A percentile compares a stretch with the other conserved stretches of the same genome.
Conservation (phyloP, 2,329 filamentous ascomycete species). For the Nannizziopsis arthrosporioides region DNA sequence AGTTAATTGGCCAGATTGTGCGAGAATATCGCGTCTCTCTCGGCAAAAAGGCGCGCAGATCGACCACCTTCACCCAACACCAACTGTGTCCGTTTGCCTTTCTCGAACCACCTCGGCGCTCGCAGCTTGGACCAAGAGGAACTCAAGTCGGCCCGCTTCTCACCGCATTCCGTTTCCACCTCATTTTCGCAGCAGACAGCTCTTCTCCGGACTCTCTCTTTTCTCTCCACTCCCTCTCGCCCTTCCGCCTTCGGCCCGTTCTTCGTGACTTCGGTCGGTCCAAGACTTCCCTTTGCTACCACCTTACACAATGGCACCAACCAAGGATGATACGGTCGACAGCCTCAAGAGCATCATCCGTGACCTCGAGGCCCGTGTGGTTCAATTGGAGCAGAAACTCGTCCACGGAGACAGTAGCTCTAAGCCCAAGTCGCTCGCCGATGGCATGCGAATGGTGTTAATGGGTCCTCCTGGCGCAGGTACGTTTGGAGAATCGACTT, state of each 20-base stretch:
- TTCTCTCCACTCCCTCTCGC: slow-evolving; percentile 10
- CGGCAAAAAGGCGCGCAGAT: slow-evolving; percentile 8
- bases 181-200: slow-evolving; percentile 12
- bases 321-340: slow-evolving; percentile 68
- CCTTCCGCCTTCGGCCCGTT: not conserved
- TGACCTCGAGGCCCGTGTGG: slow-evolving; percentile 74
- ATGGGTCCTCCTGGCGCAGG: slow-evolving; percentile 96
- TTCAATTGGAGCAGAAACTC: slow-evolving; percentile 68
- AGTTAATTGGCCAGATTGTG: not conserved
- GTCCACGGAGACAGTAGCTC: slow-evolving; percentile 41
- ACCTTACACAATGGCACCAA: slow-evolving; percentile 66
- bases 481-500: slow-evolving; percentile 39
- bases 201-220: not conserved
- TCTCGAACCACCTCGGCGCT: slow-evolving; percentile 12
- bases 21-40: not conserved
- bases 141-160: slow-evolving; percentile 5
- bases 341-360: slow-evolving; percentile 73
- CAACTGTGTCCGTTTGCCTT: slow-evolving; percentile 9
- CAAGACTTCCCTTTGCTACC: slow-evolving; percentile 16
- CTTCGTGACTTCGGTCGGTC: slow-evolving; percentile 9
- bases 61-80: slow-evolving; percentile 1
- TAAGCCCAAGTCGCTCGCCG: slow-evolving; percentile 39
- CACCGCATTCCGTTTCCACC: slow-evolving; percentile 14
- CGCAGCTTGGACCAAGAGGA: slow-evolving; percentile 7
- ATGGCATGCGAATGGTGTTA: slow-evolving; percentile 85